phyloP scores from a whole-genome alignment of 2,329 filamentous ascomycete species.

The Colletotrichum sp. region DNA sequence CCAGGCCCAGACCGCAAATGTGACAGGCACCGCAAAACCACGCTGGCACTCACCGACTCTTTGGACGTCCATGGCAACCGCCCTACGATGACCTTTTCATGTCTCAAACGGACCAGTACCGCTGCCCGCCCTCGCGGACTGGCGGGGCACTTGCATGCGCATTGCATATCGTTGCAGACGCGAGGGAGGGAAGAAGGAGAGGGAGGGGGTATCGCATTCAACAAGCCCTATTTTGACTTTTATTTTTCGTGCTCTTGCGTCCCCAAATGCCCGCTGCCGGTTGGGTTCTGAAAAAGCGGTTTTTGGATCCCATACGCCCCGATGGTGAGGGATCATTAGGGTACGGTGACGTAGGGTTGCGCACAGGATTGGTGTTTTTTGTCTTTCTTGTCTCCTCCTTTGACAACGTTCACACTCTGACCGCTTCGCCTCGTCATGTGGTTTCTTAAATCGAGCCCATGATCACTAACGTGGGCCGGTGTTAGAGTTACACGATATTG shows the following conservation, averaged over 20 bases:
- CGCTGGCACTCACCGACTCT: constrained; percentile 20
- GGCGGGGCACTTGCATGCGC: constrained; percentile 19
- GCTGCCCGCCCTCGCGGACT: background rate
- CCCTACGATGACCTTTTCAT: background rate
- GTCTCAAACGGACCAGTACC: background rate
- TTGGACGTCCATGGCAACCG: constrained; percentile 17
- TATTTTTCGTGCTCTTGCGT: background rate
- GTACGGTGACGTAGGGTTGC: constrained; percentile 18
- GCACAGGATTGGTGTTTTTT: background rate
- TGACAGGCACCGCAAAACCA: constrained; percentile 10
- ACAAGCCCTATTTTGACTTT: constrained; percentile 12
- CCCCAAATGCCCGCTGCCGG: background rate
- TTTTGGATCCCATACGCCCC: background rate
- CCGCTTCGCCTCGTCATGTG: background rate
- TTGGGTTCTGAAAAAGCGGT: background rate
- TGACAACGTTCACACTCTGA: background rate
- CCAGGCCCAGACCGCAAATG: constrained; percentile 19
- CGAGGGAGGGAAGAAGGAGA: background rate
- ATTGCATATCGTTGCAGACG: constrained; percentile 21
- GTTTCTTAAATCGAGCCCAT: background rate
- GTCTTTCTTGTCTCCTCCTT: background rate
- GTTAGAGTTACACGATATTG: background rate
- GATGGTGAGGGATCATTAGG: constrained; percentile 10
- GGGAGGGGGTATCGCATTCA: background rate
- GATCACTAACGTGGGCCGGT: background rate